Percentiles rank a stretch among this genome's conserved stretches.
Conservation (phyloP, 129 eudicot genomes). For the Pseudognaphalium luteoalbum region DNA sequence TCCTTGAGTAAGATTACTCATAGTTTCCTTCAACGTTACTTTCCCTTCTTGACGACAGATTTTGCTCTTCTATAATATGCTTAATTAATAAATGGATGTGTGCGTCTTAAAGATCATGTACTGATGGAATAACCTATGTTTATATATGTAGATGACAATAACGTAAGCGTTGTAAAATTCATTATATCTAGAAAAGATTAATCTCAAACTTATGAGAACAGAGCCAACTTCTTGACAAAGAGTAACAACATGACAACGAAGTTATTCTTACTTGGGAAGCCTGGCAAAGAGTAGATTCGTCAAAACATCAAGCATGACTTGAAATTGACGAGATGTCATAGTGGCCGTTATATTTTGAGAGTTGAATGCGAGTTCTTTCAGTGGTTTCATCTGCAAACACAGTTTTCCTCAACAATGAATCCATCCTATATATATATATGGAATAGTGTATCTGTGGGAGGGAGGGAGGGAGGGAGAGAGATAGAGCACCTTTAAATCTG, state of each 20-base stretch:
- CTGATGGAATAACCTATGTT: no score
- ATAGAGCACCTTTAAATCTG: constrained; percentile 68
- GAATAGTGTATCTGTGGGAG: not conserved
- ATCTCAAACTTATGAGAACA: constrained; percentile 21
- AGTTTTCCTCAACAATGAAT: constrained; percentile 14
- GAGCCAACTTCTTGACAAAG: constrained; percentile 10
- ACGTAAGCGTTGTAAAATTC: constrained; percentile 6
- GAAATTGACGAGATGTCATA: constrained; percentile 98
- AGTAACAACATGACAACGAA: not conserved
- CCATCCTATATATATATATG: not conserved
- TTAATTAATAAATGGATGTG: no score
- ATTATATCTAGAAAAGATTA: constrained; percentile 12
- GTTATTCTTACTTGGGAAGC: constrained; percentile 81
- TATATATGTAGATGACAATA: constrained; percentile 3
- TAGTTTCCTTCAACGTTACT: not conserved
- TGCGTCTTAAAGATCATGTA: no score
- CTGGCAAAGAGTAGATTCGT: constrained; percentile 95
- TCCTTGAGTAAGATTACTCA: not conserved
- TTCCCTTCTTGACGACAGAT: no score
- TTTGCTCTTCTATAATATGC: no score
- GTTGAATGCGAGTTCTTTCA: constrained; percentile 93
- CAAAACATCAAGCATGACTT: constrained; percentile 97
- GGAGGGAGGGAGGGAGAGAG: not conserved
- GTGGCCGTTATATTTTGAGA: constrained; percentile 91
- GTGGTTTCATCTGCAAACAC: constrained; percentile 83